phyloP scores from a whole-genome alignment of 2,329 filamentous ascomycete genomes.

The Juglanconis juglandina region DNA sequence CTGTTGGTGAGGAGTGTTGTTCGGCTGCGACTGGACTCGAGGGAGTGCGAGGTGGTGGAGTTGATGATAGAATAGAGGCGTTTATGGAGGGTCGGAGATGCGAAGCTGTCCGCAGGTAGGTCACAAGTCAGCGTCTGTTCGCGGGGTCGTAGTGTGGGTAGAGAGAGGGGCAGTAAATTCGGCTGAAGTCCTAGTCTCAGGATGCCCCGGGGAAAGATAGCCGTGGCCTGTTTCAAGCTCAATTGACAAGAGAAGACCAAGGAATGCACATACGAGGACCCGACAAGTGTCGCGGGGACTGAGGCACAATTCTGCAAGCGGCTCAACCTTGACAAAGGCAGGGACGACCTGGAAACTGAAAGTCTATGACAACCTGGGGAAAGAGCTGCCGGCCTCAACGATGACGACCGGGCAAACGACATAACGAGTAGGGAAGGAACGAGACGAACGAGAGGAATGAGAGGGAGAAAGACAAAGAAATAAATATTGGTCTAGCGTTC shows the following conservation, averaged over 20 bases:
- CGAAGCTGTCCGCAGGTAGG: neutral
- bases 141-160: conserved; percentile 7
- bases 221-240: neutral
- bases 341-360: conserved; percentile 7
- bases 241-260: neutral
- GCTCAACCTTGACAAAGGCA: conserved; percentile 4
- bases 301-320: neutral
- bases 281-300: neutral
- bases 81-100: conserved; percentile 11
- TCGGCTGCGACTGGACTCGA: conserved; percentile 12
- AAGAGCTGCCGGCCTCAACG: conserved; percentile 14
- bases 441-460: neutral
- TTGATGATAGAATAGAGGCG: conserved; percentile 16
- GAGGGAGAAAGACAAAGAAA: neutral
- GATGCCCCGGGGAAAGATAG: neutral
- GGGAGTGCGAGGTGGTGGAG: conserved; percentile 9
- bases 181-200: neutral
- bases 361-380: conserved; percentile 7
- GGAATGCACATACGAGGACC: conserved; percentile 10
- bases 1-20: conserved; percentile 16
- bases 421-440: conserved; percentile 1
- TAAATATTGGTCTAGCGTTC: neutral
- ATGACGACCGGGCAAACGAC: conserved; percentile 16
- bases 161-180: neutral
- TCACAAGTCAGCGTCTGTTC: conserved; percentile 13